These are phyloP conservation scores for Buxus sempervirens DNA, from an alignment of 164 flowering plant genomes.

Conservation along the genomic window DNA sequence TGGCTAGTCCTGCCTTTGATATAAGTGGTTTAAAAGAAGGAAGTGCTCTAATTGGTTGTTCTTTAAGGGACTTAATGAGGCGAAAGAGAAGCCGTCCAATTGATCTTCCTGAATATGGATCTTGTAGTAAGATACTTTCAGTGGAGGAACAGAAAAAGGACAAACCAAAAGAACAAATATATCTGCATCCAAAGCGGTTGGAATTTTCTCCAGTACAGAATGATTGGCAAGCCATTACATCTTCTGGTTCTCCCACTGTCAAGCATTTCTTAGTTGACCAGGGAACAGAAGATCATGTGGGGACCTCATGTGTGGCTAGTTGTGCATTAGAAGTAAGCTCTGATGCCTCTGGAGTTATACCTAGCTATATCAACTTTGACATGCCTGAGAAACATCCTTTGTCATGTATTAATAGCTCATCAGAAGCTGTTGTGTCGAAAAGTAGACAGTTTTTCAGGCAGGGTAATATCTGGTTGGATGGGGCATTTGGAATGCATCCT, in stretches of 20 bases:
- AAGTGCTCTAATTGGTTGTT: slow-evolving; percentile 33
- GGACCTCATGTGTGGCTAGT: slow-evolving; percentile 1
- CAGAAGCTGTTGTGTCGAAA: background rate
- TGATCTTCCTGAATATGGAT: slow-evolving; percentile 38
- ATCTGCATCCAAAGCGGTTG: slow-evolving; percentile 19
- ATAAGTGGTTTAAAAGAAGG: slow-evolving; percentile 21
- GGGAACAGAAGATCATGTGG: slow-evolving; percentile 11
- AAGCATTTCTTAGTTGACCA: slow-evolving; percentile 8
- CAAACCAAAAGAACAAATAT: slow-evolving; percentile 11
- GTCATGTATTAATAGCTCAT: slow-evolving; percentile 7
- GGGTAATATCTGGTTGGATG: slow-evolving; percentile 2
- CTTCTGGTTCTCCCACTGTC: slow-evolving; percentile 7
- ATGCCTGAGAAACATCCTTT: slow-evolving; percentile 13
- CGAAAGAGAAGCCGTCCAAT: slow-evolving; percentile 48
- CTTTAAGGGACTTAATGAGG: slow-evolving; percentile 90
- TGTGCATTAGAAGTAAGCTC: slow-evolving; percentile 6
- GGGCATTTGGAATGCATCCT: slow-evolving; percentile 9
- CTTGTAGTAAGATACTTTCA: slow-evolving; percentile 13
- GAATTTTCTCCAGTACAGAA: slow-evolving; percentile 13
- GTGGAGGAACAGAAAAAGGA: slow-evolving; percentile 1
- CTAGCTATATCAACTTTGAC: background rate
- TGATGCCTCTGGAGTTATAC: background rate
- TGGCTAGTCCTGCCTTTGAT: slow-evolving; percentile 11
- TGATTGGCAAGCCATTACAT: slow-evolving; percentile 14
- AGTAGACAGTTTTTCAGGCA: background rate